These are phyloP conservation scores for Echites panduratus DNA, from an alignment of 257 asterid genomes.

Conservation along the genomic window DNA sequence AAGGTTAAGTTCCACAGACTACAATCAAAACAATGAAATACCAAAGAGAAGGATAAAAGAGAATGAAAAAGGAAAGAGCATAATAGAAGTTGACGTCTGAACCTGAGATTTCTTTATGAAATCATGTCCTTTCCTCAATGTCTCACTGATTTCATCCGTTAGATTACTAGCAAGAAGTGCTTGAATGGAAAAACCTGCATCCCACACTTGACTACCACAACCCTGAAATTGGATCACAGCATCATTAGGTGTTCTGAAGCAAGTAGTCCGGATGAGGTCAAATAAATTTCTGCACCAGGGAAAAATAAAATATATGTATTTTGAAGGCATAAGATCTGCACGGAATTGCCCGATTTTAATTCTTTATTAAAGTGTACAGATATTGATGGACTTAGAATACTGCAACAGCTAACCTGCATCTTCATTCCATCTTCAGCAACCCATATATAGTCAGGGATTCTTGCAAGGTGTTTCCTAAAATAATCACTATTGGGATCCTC, in stretches of 20 bases:
- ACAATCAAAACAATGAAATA: neutral
- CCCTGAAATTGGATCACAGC: constrained; percentile 37
- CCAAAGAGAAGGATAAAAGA: neutral
- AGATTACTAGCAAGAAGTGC: constrained; percentile 65
- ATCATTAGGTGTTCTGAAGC: neutral
- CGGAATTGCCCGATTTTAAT: neutral
- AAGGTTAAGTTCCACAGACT: neutral
- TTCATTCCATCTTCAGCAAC: constrained; percentile 53
- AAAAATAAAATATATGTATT: neutral
- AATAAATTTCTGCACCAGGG: neutral
- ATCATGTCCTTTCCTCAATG: constrained; percentile 62
- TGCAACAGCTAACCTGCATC: constrained; percentile 27
- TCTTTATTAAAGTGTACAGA: neutral
- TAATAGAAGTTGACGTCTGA: neutral
- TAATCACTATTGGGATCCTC: constrained; percentile 41
- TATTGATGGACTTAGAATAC: neutral
- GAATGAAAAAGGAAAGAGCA: neutral
- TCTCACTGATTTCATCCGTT: constrained; percentile 55
- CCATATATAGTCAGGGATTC: constrained; percentile 41
- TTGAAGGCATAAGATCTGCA: neutral
- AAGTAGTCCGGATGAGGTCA: neutral
- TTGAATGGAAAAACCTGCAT: constrained; percentile 73
- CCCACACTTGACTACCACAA: constrained; percentile 90
- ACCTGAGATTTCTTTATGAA: constrained; percentile 81
- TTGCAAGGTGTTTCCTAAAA: constrained; percentile 33